These are phyloP conservation scores for Aspergillus ochraceus DNA, from an alignment of 2,329 filamentous ascomycete species.

Conservation along the genomic window DNA sequence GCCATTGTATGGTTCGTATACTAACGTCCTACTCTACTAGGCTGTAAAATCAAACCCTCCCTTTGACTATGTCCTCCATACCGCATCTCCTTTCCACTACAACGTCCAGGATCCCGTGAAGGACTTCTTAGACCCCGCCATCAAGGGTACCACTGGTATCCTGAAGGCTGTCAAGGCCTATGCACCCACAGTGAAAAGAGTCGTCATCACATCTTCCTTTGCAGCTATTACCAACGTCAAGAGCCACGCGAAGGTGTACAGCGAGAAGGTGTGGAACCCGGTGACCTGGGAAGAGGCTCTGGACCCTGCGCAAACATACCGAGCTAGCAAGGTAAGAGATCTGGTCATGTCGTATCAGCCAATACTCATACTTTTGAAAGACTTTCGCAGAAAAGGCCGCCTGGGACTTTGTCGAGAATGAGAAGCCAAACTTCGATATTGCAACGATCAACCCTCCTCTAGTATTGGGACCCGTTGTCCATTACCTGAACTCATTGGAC, in stretches of 20 bases:
- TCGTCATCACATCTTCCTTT: constrained; percentile 70
- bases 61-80: constrained; percentile 74
- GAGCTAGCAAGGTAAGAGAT: constrained; percentile 53
- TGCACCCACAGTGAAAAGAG: constrained; percentile 68
- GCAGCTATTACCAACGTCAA: constrained; percentile 60
- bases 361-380: constrained; percentile 21
- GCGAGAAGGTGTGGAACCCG: constrained; percentile 45
- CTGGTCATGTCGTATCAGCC: background rate
- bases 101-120: constrained; percentile 70
- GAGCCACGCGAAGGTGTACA: constrained; percentile 36
- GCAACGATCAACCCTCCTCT: constrained; percentile 63
- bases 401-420: constrained; percentile 62
- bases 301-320: constrained; percentile 40
- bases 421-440: constrained; percentile 60
- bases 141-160: constrained; percentile 64
- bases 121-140: constrained; percentile 59
- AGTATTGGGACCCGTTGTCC: constrained; percentile 64
- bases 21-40: constrained; percentile 19
- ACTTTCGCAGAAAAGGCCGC: constrained; percentile 66
- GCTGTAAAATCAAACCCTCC: constrained; percentile 62
- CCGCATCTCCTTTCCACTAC: constrained; percentile 72
- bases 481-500: constrained; percentile 64
- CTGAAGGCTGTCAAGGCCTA: constrained; percentile 61
- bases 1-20: no score
- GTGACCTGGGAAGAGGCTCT: constrained; percentile 44